Evolutionary conservation across 306 rosid genomes (phyloP).

Genomic region (Mimosa bimucronata): DNA sequence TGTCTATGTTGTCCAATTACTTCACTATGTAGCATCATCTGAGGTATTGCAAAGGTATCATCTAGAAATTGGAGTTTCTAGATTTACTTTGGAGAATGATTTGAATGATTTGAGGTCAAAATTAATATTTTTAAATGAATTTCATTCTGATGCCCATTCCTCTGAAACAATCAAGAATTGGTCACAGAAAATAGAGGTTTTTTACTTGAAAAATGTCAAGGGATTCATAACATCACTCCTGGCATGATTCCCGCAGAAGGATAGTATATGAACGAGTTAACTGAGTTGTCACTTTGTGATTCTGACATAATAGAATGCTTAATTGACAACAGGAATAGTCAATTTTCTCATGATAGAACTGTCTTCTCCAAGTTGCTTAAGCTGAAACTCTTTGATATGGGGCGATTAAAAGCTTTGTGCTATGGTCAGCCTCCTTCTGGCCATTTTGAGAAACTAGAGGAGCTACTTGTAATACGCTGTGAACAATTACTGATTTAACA

Average conservation of each 20-base stretch:
- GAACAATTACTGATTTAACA: no score
- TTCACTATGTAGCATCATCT: no score
- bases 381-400: no score
- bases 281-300: neutral
- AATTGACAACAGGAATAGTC: no score
- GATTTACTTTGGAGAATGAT: no score
- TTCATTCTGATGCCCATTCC: neutral
- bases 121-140: neutral
- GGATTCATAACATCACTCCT: neutral
- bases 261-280: neutral
- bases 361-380: no score
- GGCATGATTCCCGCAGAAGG: neutral
- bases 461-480: neutral
- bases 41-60: neutral
- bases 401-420: no score
- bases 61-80: neutral
- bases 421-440: neutral
- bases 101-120: neutral
- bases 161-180: neutral
- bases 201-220: neutral
- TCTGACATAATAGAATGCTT: neutral
- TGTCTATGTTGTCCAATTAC: no score
- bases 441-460: conserved; percentile 1
- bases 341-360: no score
- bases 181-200: neutral